Conservation (phyloP, 805 yeast genomes). For the Yamadazyma takamatsuzukensis region DNA sequence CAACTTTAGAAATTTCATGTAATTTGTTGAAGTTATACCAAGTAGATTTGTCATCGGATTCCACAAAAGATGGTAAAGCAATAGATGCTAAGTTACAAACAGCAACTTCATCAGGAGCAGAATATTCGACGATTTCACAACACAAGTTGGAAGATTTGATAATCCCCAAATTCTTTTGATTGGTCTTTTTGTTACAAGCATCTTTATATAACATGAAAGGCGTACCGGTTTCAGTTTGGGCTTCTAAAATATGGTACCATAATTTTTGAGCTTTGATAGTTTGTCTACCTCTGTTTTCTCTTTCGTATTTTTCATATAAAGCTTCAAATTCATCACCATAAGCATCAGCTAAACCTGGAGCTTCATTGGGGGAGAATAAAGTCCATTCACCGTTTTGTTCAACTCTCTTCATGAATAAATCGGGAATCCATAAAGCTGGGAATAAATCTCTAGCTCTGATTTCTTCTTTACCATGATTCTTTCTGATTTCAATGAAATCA, state of each 20-base stretch:
- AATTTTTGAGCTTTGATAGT: slow-evolving; percentile 57
- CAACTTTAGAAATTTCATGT: slow-evolving; percentile 52
- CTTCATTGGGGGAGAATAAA: slow-evolving; percentile 56
- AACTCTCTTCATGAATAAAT: slow-evolving; percentile 59
- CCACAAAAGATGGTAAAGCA: slow-evolving; percentile 55
- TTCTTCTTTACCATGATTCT: slow-evolving; percentile 64
- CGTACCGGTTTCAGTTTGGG: slow-evolving; percentile 64
- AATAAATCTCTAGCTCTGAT: slow-evolving; percentile 60
- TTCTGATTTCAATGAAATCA: slow-evolving; percentile 56
- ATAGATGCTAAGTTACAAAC: slow-evolving; percentile 61
- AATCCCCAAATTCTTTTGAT: slow-evolving; percentile 58
- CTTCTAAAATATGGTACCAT: slow-evolving; percentile 58
- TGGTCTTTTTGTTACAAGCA: slow-evolving; percentile 56
- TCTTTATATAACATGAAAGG: slow-evolving; percentile 64
- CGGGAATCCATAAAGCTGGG: slow-evolving; percentile 64
- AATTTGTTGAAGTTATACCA: slow-evolving; percentile 56
- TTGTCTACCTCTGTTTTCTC: slow-evolving; percentile 46
- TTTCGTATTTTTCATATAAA: slow-evolving; percentile 50
- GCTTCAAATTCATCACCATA: slow-evolving; percentile 55
- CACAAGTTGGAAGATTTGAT: slow-evolving; percentile 61
- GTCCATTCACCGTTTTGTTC: slow-evolving; percentile 56
- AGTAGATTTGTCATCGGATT: slow-evolving; percentile 34
- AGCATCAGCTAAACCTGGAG: slow-evolving; percentile 52
- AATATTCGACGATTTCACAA: slow-evolving; percentile 61
- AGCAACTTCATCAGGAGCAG: slow-evolving; percentile 55